phyloP scores from a whole-genome alignment of 139 green algal genomes.

The Eudorina sp. region DNA sequence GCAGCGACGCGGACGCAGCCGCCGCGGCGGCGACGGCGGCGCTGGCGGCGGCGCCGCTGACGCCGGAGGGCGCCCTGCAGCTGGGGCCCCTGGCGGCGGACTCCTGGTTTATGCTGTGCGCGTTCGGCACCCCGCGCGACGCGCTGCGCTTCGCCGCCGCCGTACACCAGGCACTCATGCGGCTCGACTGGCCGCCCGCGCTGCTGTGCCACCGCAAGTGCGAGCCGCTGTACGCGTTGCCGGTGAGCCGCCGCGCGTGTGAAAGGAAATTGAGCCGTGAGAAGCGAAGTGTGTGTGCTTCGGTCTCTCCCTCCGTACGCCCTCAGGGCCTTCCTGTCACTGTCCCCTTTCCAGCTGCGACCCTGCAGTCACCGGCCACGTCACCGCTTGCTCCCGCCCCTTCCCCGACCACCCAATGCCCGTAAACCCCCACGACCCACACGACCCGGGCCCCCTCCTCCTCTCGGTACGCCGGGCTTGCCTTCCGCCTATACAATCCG shows the following conservation, averaged over 20 bases:
- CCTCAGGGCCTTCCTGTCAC: too few species aligned
- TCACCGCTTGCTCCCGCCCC: too few species aligned
- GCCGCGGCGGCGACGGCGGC: not conserved
- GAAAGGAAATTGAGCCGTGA: too few species aligned
- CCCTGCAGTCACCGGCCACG: too few species aligned
- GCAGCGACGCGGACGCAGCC: not conserved
- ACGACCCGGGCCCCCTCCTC: too few species aligned
- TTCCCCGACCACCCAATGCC: too few species aligned
- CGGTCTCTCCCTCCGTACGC: too few species aligned
- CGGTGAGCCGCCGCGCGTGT: conserved; percentile 11
- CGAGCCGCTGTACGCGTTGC: conserved; percentile 5
- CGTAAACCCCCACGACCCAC: too few species aligned
- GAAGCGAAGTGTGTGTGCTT: too few species aligned
- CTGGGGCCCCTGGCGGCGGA: not conserved
- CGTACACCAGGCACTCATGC: conserved; percentile 19
- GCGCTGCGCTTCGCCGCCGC: conserved; percentile 18
- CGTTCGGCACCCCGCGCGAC: conserved; percentile 10
- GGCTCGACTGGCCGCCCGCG: conserved; percentile 21
- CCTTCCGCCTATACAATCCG: too few species aligned
- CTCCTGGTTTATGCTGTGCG: conserved; percentile 24
- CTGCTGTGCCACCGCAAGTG: conserved; percentile 6
- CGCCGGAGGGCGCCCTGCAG: not conserved
- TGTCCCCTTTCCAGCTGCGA: too few species aligned
- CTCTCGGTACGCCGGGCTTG: too few species aligned
- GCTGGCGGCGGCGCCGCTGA: not conserved